A percentile compares a stretch with the other conserved stretches of the same genome.
These are phyloP conservation scores for Apiospora malaysiana DNA, from an alignment of 2,329 filamentous ascomycete species.

Conservation along the genomic window DNA sequence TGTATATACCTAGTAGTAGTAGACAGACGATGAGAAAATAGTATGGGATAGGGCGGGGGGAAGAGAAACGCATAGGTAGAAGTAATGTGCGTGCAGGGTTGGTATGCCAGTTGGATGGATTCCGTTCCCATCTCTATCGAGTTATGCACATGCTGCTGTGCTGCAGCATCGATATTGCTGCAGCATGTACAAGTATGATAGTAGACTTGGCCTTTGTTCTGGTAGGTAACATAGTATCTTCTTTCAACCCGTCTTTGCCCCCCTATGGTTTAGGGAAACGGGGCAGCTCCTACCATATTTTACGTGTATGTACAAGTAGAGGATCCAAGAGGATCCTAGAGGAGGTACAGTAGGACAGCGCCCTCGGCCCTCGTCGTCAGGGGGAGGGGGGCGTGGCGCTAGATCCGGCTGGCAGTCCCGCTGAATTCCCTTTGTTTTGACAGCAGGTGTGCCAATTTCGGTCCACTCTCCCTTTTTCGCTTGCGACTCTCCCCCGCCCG, in stretches of 20 bases:
- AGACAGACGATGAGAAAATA: not conserved
- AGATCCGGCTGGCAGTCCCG: conserved; percentile 5
- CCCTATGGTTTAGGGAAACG: too few relatives aligned
- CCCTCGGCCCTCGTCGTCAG: too few relatives aligned
- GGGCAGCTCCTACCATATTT: too few relatives aligned
- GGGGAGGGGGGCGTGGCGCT: not conserved
- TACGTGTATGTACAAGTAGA: too few relatives aligned
- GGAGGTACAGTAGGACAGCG: not conserved
- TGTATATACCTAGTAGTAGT: not conserved
- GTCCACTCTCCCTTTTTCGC: not conserved
- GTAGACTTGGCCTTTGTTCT: too few relatives aligned
- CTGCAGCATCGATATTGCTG: not conserved
- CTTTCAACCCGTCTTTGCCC: not conserved
- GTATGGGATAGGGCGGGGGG: not conserved
- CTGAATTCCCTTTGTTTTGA: conserved; percentile 1
- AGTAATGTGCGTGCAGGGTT: not conserved
- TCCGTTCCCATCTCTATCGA: not conserved
- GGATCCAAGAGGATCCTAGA: too few relatives aligned
- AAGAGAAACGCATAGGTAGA: not conserved
- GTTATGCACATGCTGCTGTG: not conserved
- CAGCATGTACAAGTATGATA: too few relatives aligned
- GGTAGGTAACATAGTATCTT: not conserved
- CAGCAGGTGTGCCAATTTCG: not conserved
- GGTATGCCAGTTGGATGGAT: not conserved
- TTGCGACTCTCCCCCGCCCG: not conserved